Conservation (phyloP, 2,329 filamentous ascomycete genomes). For the Ophiocordyceps robertsii region DNA sequence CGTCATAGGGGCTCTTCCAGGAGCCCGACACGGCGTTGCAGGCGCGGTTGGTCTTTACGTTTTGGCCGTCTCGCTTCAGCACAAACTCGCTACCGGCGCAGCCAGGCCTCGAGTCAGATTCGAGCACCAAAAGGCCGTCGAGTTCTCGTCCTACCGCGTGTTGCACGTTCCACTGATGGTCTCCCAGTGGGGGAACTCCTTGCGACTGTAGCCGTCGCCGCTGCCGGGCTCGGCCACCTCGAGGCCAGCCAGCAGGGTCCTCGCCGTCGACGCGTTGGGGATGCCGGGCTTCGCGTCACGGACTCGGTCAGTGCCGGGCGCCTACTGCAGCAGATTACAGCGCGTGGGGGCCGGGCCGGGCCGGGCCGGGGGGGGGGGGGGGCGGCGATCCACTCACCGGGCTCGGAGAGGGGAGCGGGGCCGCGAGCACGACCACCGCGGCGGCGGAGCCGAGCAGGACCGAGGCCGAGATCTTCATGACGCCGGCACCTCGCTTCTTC, state of each 20-base stretch:
- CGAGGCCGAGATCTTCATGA: not conserved
- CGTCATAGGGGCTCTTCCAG: constrained; percentile 65
- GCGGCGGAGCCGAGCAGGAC: not conserved
- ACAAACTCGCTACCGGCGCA: constrained; percentile 43
- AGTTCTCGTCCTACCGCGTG: constrained; percentile 34
- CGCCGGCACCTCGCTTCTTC: not conserved
- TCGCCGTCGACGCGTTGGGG: constrained; percentile 43
- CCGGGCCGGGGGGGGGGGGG: no score
- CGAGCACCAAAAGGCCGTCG: not conserved
- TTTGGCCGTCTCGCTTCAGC: constrained; percentile 57
- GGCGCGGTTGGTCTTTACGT: constrained; percentile 41
- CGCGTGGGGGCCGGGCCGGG: no score
- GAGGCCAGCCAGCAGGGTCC: constrained; percentile 41
- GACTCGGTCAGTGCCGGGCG: not conserved
- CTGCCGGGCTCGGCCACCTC: constrained; percentile 42
- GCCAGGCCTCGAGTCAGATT: not conserved
- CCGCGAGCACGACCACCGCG: constrained; percentile 13
- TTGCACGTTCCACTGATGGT: constrained; percentile 55
- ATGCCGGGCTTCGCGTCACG: constrained; percentile 38
- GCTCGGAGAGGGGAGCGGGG: constrained; percentile 4
- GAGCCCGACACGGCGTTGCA: constrained; percentile 53
- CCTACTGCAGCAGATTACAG: no score
- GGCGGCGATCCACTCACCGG: no score
- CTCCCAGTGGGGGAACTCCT: constrained; percentile 60
- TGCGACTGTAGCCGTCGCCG: constrained; percentile 46